Base-by-base conservation (phyloP, 768 basidiomycete species). In the Collybiopsis confluens region DNA sequence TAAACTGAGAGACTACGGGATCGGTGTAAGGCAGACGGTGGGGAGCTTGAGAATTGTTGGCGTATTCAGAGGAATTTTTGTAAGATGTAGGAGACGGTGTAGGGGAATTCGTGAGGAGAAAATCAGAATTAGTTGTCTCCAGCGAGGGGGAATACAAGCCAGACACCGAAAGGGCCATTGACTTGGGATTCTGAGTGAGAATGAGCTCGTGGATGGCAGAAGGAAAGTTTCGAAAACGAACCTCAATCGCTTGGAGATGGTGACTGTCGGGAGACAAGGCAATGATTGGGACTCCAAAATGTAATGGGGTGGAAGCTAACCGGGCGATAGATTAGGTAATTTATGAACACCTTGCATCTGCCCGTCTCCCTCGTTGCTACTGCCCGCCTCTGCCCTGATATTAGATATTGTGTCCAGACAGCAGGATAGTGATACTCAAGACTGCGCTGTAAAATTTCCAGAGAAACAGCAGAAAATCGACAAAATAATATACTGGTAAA, bases 161-260 rank as follows among this genome's bases (percentile, higher is more conserved):
- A 4, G 50, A 52, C 26, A 52, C 50, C 20, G 50, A 52, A 41
- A 52, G 50, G 38, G 50, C 40, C 50, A 52, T 52, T 52, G 38
- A 28, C 50, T 36, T 52, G 26, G 9, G 20, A 4, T 40, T 30
- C 21, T 20, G 37, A 9, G 9, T 24, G 13, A 30, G 9, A 27
- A 45, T 27, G 15, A 45, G 16, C 21, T 9, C 1, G 13, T 36
- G n/a, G 40, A 21, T 2, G n/a, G 23, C 18, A 11, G 7, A 16
- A 40, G 36, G 3, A 15, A n/a, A 15, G 38, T 7, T 23, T 48
- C 38, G 8, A 21, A 7, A 13, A 52, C 50, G 50, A 27, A 52
- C 50, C 50, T n/a, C 11, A 43, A 27, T 20, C 20, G 27, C 28
- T 26, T 21, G 30, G n/a, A 50, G 38, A 52, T 9, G n/a, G 38